These are phyloP conservation scores for Trebouxiophyceae sp. DNA, from an alignment of 163 green algal genomes.

Conservation along the genomic window DNA sequence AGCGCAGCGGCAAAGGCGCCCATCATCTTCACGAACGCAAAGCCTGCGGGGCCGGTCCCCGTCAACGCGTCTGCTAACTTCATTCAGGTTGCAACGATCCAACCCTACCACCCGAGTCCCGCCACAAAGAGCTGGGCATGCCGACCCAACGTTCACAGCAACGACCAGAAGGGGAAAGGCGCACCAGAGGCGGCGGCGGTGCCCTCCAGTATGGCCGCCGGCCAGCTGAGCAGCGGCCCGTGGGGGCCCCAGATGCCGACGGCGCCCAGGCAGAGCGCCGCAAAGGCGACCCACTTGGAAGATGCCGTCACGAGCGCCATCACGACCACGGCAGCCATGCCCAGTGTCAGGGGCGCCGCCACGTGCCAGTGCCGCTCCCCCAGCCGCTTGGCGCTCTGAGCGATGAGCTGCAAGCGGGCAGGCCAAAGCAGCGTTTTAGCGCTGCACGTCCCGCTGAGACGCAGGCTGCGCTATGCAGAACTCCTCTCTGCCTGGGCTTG, in stretches of 20 bases:
- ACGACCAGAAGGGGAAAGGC: neutral
- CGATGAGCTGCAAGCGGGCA: conserved; percentile 4
- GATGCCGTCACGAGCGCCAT: neutral
- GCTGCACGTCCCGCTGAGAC: no score
- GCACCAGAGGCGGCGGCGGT: conserved; percentile 5
- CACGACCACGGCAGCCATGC: neutral
- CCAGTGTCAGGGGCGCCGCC: neutral
- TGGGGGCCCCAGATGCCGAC: conserved; percentile 7
- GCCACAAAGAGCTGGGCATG: no score
- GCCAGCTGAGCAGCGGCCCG: conserved; percentile 8
- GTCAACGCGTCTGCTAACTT: neutral
- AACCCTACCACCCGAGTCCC: no score
- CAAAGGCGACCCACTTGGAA: neutral
- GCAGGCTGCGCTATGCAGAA: no score
- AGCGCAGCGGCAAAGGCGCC: neutral
- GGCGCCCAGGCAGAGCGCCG: neutral
- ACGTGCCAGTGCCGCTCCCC: conserved; percentile 7
- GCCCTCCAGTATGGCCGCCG: conserved; percentile 8
- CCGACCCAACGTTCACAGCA: no score
- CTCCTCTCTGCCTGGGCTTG: no score
- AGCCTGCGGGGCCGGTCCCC: neutral
- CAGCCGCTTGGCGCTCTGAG: neutral
- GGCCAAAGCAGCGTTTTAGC: no score
- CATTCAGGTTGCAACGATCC: neutral
- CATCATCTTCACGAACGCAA: conserved; percentile 14